Conservation (phyloP, 2,329 filamentous ascomycete genomes). For the Ophiostoma sp. region DNA sequence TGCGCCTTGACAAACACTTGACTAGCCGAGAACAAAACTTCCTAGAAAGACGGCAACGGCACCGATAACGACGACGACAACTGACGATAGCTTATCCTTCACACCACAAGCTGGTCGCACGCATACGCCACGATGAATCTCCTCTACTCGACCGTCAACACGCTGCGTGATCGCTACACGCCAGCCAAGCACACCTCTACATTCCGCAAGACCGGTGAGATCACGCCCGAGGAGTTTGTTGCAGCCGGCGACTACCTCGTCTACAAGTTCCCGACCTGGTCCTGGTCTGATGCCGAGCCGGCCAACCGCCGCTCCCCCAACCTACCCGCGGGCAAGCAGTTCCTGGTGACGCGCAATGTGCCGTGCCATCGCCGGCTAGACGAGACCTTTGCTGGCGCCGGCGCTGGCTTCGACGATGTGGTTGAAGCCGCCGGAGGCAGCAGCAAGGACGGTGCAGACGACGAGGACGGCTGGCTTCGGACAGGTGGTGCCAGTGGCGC, state of each 20-base stretch:
- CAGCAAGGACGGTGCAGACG: conserved; percentile 45
- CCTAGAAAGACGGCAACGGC: not conserved
- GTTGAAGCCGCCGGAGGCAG: conserved; percentile 72
- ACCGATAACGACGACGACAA: not conserved
- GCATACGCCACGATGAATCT: conserved; percentile 59
- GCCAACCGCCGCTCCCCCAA: conserved; percentile 71
- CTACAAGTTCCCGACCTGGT: conserved; percentile 98
- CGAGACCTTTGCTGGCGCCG: conserved; percentile 86
- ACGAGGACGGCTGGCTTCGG: conserved; percentile 86
- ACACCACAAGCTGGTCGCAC: not conserved
- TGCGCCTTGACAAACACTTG: not conserved
- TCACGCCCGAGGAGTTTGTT: conserved; percentile 95
- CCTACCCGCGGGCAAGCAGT: conserved; percentile 87
- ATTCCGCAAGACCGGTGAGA: conserved; percentile 88
- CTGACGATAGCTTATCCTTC: not conserved
- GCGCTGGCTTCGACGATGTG: conserved; percentile 68
- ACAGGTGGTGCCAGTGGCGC: conserved; percentile 56
- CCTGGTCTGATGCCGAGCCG: conserved; percentile 86
- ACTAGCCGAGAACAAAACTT: not conserved
- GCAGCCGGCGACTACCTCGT: conserved; percentile 95
- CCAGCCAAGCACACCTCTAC: conserved; percentile 86
- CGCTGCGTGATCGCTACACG: conserved; percentile 83
- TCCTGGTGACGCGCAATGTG: conserved; percentile 87
- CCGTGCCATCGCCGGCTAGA: conserved; percentile 88
- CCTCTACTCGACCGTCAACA: conserved; percentile 87